phyloP scores from a whole-genome alignment of 805 yeast genomes.

The Yarrowia sp. region DNA sequence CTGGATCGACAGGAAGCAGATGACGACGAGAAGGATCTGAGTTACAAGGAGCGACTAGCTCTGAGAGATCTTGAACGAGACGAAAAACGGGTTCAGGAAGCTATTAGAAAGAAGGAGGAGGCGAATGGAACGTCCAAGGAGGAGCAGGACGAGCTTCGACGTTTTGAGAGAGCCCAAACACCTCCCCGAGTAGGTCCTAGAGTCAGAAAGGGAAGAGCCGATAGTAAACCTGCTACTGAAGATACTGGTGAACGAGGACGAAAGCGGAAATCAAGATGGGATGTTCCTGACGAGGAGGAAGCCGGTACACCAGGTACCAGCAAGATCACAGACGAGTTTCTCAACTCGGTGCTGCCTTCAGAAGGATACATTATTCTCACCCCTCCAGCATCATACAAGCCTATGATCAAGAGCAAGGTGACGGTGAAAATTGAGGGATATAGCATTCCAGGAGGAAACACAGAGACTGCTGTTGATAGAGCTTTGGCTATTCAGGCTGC shows the following conservation, averaged over 20 bases:
- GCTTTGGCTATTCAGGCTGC: conserved; percentile 54
- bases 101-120: conserved; percentile 47
- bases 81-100: conserved; percentile 47
- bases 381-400: conserved; percentile 56
- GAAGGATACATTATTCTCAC: conserved; percentile 56
- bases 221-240: conserved; percentile 42
- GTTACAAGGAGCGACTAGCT: conserved; percentile 56
- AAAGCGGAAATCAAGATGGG: conserved; percentile 49
- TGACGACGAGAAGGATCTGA: conserved; percentile 43
- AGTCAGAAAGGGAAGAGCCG: conserved; percentile 51
- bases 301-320: conserved; percentile 42
- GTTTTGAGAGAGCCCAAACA: conserved; percentile 41
- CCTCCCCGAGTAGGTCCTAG: conserved; percentile 46
- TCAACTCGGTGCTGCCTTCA: conserved; percentile 60
- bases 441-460: conserved; percentile 59
- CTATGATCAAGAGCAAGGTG: conserved; percentile 51
- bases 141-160: conserved; percentile 42
- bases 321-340: conserved; percentile 55
- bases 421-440: conserved; percentile 52
- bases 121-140: conserved; percentile 39
- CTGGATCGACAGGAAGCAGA: conserved; percentile 49
- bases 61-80: conserved; percentile 54
- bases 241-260: conserved; percentile 38
- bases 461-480: conserved; percentile 43
- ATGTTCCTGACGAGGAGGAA: conserved; percentile 43